Percentiles rank a stretch among this genome's conserved stretches.
phyloP scores from a whole-genome alignment of 2,329 filamentous ascomycete genomes.

The Aspergillus fijiensis region DNA sequence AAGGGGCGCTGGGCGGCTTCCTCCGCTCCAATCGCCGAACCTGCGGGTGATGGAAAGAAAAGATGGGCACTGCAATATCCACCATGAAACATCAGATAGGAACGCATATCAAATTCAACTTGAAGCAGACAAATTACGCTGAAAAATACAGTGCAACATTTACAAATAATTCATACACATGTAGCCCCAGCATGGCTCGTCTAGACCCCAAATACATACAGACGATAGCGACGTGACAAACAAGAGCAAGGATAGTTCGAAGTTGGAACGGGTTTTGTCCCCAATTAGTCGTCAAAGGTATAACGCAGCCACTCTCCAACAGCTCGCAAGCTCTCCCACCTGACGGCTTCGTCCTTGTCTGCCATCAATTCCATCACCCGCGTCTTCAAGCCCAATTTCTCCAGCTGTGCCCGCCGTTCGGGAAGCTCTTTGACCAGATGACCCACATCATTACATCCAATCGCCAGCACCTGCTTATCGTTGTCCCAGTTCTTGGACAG shows the following conservation, averaged over 20 bases:
- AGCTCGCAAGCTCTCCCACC: constrained; percentile 89
- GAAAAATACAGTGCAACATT: background rate
- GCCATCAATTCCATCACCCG: constrained; percentile 93
- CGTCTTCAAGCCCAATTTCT: constrained; percentile 80
- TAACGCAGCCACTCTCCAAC: constrained; percentile 76
- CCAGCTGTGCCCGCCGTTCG: constrained; percentile 74
- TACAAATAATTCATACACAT: constrained; percentile 5
- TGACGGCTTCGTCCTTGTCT: constrained; percentile 80
- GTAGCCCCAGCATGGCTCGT: constrained; percentile 1
- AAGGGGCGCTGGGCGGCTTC: background rate
- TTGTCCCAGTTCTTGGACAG: constrained; percentile 80
- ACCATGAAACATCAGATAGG: too few relatives aligned
- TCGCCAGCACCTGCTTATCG: constrained; percentile 81
- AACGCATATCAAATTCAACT: constrained; percentile 1
- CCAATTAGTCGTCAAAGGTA: constrained; percentile 55
- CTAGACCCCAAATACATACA: constrained; percentile 3
- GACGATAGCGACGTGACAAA: constrained; percentile 1
- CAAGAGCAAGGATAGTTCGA: background rate
- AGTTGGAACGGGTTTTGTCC: background rate
- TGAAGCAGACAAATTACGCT: constrained; percentile 8
- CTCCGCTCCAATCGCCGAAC: background rate
- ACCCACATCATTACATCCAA: constrained; percentile 92
- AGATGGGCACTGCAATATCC: too few relatives aligned
- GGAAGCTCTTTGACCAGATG: constrained; percentile 84
- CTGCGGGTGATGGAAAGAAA: background rate